Conservation (phyloP, 164 flowering plant species). For the Vitis riparia region DNA sequence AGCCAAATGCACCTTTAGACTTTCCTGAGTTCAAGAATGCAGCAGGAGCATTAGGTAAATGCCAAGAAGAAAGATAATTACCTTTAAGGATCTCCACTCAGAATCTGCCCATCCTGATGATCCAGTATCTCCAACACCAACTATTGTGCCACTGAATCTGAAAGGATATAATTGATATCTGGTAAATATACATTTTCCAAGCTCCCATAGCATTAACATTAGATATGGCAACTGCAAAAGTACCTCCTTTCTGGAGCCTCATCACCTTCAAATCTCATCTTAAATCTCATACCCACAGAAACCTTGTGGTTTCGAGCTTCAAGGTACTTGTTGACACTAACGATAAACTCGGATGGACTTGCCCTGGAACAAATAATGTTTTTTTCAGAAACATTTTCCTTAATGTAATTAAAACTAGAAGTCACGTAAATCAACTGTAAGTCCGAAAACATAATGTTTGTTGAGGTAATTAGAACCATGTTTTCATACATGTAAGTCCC, state of each 20-base stretch:
- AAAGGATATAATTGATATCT: not conserved
- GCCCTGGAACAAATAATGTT: not conserved
- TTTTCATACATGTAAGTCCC: no score
- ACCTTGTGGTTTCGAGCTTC: not conserved
- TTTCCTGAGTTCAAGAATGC: not conserved
- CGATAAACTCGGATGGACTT: constrained; percentile 4
- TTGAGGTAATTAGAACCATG: no score
- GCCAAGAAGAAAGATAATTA: not conserved
- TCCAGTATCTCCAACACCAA: not conserved
- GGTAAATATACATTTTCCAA: not conserved
- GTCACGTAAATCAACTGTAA: no score
- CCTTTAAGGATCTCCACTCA: constrained; percentile 7
- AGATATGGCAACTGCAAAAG: not conserved
- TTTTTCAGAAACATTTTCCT: not conserved
- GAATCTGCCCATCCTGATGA: constrained; percentile 6
- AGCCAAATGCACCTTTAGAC: not conserved
- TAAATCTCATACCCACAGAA: no score
- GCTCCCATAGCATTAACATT: not conserved
- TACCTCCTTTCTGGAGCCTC: not conserved
- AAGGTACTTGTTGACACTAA: constrained; percentile 3
- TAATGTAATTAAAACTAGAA: no score
- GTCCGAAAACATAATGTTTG: no score
- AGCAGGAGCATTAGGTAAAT: not conserved
- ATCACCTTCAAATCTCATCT: no score
- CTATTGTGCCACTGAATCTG: not conserved